Evolutionary conservation across 768 basidiomycete species (phyloP), one percentile per base, ranked within the genome.

Genomic region (Hemileccinum rubropunctum): DNA sequence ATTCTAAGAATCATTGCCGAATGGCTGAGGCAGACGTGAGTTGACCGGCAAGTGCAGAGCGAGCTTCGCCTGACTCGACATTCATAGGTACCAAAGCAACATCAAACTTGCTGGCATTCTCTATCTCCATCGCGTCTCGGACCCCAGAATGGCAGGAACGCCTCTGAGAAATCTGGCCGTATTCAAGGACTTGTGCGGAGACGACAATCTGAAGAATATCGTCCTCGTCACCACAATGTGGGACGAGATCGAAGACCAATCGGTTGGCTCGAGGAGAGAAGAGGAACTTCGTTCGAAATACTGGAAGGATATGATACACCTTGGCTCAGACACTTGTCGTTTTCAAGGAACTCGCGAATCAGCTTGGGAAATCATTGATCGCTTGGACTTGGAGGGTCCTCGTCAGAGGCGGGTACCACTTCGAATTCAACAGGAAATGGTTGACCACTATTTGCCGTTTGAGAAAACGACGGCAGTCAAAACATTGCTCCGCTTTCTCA

Each of bases 181-280:
- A 18, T 56, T 57, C 36, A 45, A 21, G 17, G 47, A 45, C 10
- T 21, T 59, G 34, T 59, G 58, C 7, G 58, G 58, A 9, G n/a
- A 48, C 1, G 11, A 9, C 3, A 52, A 39, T 35, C 11, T 59
- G 20, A 57, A 50, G 48, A 57, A 53, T 14, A 42, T 60, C 2
- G 15, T 60, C 37, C 51, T 59, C 17, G 58, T 60, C 26, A 57
- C 58, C 1, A 59, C 58, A 8, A 59, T 58, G 58, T 58, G 57
- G 57, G 57, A 58, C 13, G 43, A 57, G 21, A 34, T 49, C 1
- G 30, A 47, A 1, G 39, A 50, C 42, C 4, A 42, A 17, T 23
- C 23, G 3, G 27, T 48, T 36, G 58, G 51, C 34, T 28, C 18
- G 2, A 6, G n/a, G 32, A 60, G 58, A 26, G 58, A 59, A 47